Percentiles rank a stretch among this genome's conserved stretches.
Conservation (phyloP, 768 basidiomycete species). For the Macrolepiota dolichaula region DNA sequence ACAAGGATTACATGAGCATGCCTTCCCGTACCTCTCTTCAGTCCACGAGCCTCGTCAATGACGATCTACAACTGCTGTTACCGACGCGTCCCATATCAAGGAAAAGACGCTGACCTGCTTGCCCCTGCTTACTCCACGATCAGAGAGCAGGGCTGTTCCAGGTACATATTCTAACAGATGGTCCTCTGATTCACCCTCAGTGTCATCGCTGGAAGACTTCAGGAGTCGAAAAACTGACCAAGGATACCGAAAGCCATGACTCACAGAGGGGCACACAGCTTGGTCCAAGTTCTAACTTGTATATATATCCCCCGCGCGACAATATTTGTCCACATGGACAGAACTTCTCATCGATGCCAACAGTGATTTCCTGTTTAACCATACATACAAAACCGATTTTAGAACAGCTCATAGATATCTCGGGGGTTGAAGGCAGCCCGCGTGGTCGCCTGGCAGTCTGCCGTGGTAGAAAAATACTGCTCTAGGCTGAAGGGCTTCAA, state of each 20-base stretch:
- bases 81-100: neutral
- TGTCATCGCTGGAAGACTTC: neutral
- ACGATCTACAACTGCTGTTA: slow-evolving; percentile 18
- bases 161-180: slow-evolving; percentile 32
- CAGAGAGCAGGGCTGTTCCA: slow-evolving; percentile 38
- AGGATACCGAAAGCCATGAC: slow-evolving; percentile 35
- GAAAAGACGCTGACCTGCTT: slow-evolving; percentile 20
- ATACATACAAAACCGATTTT: too few relatives aligned
- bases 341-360: neutral
- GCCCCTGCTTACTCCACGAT: slow-evolving; percentile 32
- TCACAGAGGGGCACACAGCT: neutral
- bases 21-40: slow-evolving; percentile 36
- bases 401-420: neutral
- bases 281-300: neutral
- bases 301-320: neutral
- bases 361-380: neutral
- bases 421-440: neutral
- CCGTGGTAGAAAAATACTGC: neutral
- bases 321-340: neutral
- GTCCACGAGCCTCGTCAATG: slow-evolving; percentile 26
- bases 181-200: slow-evolving; percentile 25
- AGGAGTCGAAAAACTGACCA: slow-evolving; percentile 19
- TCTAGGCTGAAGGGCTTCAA: neutral
- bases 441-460: neutral
- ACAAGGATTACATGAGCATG: slow-evolving; percentile 36